These are phyloP conservation scores for Myxozyma nipponensis DNA, from an alignment of 805 yeast species.

Conservation along the genomic window DNA sequence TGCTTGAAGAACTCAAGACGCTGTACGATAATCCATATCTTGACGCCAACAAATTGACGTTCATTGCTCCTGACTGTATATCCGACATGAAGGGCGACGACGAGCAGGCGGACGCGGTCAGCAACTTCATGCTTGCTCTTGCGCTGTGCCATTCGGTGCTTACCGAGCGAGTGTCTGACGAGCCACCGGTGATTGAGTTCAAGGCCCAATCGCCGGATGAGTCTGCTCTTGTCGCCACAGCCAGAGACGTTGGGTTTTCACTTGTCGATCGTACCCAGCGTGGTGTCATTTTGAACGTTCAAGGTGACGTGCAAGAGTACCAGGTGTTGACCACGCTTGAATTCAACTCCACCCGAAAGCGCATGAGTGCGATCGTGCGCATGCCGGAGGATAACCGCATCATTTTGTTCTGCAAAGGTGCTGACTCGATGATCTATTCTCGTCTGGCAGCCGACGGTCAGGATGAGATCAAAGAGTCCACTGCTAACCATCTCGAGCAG, in stretches of 20 bases:
- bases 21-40: conserved; percentile 48
- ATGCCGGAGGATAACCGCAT: conserved; percentile 42
- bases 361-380: conserved; percentile 71
- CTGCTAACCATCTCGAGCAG: conserved; percentile 61
- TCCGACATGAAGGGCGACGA: conserved; percentile 46
- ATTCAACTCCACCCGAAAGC: conserved; percentile 67
- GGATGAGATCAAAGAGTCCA: conserved; percentile 48
- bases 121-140: conserved; percentile 58
- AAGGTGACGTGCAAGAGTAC: conserved; percentile 46
- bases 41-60: conserved; percentile 51
- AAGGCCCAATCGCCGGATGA: conserved; percentile 86
- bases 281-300: conserved; percentile 43
- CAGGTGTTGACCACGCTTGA: conserved; percentile 55
- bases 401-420: conserved; percentile 62
- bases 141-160: conserved; percentile 75
- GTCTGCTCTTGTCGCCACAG: conserved; percentile 71
- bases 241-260: conserved; percentile 67
- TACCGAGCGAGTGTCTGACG: conserved; percentile 50
- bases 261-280: conserved; percentile 53
- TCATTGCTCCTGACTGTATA: conserved; percentile 57
- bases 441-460: conserved; percentile 42
- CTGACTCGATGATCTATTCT: conserved; percentile 65
- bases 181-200: conserved; percentile 44
- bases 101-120: conserved; percentile 48
- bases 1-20: conserved; percentile 45